A percentile compares a stretch with the other conserved stretches of the same genome.
Evolutionary conservation across 1,284 basidiomycete genomes (phyloP).

Genomic region (Ustilago vetiveriae): DNA sequence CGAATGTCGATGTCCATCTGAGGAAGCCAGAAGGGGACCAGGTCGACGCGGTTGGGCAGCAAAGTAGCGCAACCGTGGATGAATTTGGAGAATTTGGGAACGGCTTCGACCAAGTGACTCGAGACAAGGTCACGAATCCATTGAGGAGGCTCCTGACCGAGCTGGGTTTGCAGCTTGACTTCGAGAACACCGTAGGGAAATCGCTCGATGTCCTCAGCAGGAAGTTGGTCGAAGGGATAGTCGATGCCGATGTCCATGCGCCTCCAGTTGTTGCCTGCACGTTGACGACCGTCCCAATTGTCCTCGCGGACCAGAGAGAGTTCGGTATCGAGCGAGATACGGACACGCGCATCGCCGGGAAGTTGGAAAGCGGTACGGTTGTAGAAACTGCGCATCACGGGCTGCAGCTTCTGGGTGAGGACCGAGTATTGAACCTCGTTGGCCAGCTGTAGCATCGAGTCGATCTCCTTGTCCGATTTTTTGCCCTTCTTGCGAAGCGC

Average conservation of each 20-base stretch:
- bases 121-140: slow-evolving; percentile 96
- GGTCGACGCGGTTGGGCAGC: slow-evolving; percentile 89
- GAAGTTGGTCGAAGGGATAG: slow-evolving; percentile 83
- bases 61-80: slow-evolving; percentile 96
- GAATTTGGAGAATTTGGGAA: slow-evolving; percentile 80
- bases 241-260: slow-evolving; percentile 93
- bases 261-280: slow-evolving; percentile 90
- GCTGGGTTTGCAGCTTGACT: slow-evolving; percentile 96
- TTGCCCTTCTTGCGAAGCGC: slow-evolving; percentile 88
- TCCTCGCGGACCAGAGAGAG: slow-evolving; percentile 93
- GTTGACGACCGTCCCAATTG: slow-evolving; percentile 87
- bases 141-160: slow-evolving; percentile 92
- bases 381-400: slow-evolving; percentile 98
- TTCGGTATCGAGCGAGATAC: slow-evolving; percentile 97
- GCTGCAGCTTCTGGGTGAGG: slow-evolving; percentile 79
- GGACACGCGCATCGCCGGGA: slow-evolving; percentile 95
- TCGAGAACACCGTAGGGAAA: slow-evolving; percentile 95
- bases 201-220: slow-evolving; percentile 81
- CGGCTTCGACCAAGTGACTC: slow-evolving; percentile 78
- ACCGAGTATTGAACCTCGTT: slow-evolving; percentile 94
- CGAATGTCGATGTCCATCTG: slow-evolving; percentile 76
- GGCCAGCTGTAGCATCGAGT: slow-evolving; percentile 93
- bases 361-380: slow-evolving; percentile 99
- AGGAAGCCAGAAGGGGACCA: slow-evolving; percentile 99
- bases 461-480: slow-evolving; percentile 91